Conservation (phyloP, 2,329 filamentous ascomycete species). For the Hypomyces rosellus region DNA sequence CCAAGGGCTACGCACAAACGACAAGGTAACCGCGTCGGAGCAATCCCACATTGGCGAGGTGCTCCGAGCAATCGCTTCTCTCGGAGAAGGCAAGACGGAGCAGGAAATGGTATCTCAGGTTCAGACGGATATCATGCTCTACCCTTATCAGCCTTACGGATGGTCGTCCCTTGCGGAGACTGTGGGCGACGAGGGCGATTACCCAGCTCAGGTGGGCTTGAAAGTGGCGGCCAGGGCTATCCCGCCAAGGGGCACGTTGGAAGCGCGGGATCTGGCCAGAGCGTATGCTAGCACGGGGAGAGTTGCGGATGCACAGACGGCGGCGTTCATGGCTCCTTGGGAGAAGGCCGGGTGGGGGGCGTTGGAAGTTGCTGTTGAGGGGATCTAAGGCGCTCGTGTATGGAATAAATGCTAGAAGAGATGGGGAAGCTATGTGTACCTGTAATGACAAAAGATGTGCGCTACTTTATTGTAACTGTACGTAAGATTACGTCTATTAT, state of each 20-base stretch:
- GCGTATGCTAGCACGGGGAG: constrained; percentile 70
- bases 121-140: constrained; percentile 71
- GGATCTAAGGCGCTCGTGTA: constrained; percentile 12
- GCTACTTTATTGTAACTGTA: neutral
- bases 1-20: constrained; percentile 61
- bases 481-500: too few relatives aligned
- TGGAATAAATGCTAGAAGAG: neutral
- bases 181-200: constrained; percentile 21
- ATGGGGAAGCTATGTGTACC: neutral
- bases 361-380: constrained; percentile 32
- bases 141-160: constrained; percentile 70
- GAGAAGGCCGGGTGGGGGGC: constrained; percentile 56
- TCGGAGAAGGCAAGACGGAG: constrained; percentile 43
- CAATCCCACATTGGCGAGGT: constrained; percentile 67
- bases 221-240: constrained; percentile 69
- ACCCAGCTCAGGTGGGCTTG: constrained; percentile 69
- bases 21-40: constrained; percentile 56
- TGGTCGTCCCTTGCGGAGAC: constrained; percentile 68
- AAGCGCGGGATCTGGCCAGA: constrained; percentile 61
- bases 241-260: constrained; percentile 63
- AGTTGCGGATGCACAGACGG: constrained; percentile 67
- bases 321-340: constrained; percentile 81
- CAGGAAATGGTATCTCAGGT: constrained; percentile 56
- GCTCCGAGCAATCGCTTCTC: constrained; percentile 63
- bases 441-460: neutral